A percentile compares a stretch with the other conserved stretches of the same genome.
These are phyloP conservation scores for Pichia ethanolica DNA, from an alignment of 805 yeast genomes.

Conservation along the genomic window DNA sequence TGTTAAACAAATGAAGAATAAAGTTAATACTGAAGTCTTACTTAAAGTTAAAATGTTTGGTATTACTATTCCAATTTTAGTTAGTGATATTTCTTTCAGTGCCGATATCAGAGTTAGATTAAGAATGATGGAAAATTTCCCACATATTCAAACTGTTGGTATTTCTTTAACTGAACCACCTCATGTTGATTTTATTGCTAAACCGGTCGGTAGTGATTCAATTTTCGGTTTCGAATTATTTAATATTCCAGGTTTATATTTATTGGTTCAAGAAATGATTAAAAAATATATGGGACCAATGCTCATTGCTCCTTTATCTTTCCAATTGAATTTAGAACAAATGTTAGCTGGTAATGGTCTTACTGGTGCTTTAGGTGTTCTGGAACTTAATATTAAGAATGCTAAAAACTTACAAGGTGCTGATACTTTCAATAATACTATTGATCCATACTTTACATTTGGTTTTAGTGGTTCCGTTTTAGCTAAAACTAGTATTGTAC, in stretches of 20 bases:
- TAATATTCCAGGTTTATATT: constrained; percentile 78
- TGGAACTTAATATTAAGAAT: constrained; percentile 57
- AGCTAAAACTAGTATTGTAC: constrained; percentile 62
- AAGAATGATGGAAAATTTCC: constrained; percentile 84
- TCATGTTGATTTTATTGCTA: constrained; percentile 74
- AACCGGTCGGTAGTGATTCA: constrained; percentile 68
- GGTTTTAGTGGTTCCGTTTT: constrained; percentile 51
- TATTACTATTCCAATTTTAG: constrained; percentile 66
- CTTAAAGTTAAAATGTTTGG: constrained; percentile 82
- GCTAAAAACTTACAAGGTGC: constrained; percentile 68
- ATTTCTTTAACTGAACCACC: constrained; percentile 84
- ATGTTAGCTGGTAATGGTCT: constrained; percentile 74
- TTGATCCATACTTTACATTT: constrained; percentile 83
- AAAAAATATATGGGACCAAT: constrained; percentile 84
- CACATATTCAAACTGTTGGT: constrained; percentile 88
- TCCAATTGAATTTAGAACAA: constrained; percentile 89
- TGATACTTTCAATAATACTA: constrained; percentile 63
- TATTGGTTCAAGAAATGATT: constrained; percentile 78
- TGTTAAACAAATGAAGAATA: constrained; percentile 74
- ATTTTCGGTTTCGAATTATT: constrained; percentile 83
- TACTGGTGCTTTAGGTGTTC: constrained; percentile 80
- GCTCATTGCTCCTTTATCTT: constrained; percentile 81
- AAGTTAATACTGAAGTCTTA: constrained; percentile 73
- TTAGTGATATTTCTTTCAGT: constrained; percentile 71
- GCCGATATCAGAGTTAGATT: constrained; percentile 73